Evolutionary conservation across 306 rosid species (phyloP).

Genomic region (Citrullus amarus): DNA sequence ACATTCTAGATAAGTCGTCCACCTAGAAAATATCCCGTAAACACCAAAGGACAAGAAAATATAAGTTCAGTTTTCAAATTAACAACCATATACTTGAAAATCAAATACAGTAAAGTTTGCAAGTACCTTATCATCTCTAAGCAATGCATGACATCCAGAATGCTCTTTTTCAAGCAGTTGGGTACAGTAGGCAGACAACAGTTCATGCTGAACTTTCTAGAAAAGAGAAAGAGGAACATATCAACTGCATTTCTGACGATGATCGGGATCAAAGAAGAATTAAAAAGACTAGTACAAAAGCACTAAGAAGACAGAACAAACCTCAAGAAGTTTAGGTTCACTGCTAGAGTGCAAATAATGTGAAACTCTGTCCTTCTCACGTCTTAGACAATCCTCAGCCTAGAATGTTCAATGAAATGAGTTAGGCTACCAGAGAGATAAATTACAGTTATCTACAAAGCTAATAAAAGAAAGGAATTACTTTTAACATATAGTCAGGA

Average conservation of each 20-base stretch:
- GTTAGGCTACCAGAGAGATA: not conserved
- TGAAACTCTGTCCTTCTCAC: slow-evolving; percentile 38
- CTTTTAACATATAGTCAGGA: slow-evolving; percentile 43
- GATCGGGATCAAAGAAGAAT: not conserved
- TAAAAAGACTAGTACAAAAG: not conserved
- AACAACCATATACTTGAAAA: not conserved
- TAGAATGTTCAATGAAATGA: slow-evolving; percentile 6
- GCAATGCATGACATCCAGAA: slow-evolving; percentile 47
- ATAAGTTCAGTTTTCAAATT: not conserved
- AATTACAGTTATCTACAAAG: not conserved
- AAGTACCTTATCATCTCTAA: slow-evolving; percentile 44
- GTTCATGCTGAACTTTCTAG: slow-evolving; percentile 44
- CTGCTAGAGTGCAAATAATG: slow-evolving; percentile 39
- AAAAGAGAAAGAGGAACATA: not conserved
- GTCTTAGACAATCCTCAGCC: slow-evolving; percentile 38
- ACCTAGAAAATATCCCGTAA: slow-evolving; percentile 29
- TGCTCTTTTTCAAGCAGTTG: slow-evolving; percentile 49
- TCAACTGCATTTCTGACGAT: not conserved
- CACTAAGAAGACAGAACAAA: slow-evolving; percentile 6
- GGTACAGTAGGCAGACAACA: slow-evolving; percentile 36
- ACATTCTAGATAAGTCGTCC: slow-evolving; percentile 90
- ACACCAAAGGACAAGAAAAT: not conserved
- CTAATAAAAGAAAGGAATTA: slow-evolving; percentile 8
- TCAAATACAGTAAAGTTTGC: not conserved
- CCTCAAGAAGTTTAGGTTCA: slow-evolving; percentile 42